Base-by-base conservation (phyloP, 768 basidiomycete genomes). In the Leccinum disarticulatum region DNA sequence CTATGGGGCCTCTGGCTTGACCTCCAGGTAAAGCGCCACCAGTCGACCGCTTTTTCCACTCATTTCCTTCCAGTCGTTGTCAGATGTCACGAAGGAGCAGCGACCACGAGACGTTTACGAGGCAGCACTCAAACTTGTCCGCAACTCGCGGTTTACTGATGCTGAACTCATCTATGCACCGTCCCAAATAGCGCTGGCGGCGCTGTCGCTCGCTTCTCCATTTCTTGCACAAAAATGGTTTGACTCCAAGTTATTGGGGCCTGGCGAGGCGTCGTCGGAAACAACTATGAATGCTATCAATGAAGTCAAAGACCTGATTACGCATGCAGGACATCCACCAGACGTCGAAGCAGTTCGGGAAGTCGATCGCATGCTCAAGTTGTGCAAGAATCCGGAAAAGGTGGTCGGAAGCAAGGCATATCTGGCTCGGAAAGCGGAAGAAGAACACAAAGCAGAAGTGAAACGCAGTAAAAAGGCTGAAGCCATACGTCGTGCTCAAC, bases 301-400 rank as follows among this genome's bases (percentile, higher is more conserved):
- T 13, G 69, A 75, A n/a, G 82, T 94, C 63, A 82, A 83, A 66
- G 63, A 66, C 11, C 69, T 89, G 65, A 86, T 92, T 31, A 73
- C 74, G 6, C 70, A 75, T 6, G 73, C 83, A 19, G 86, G 87
- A 15, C 79, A 80, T 19, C 81, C 83, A 27, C 86, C 93, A n/a
- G 81, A 91, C 59, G 80, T 96, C 13, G 93, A 93, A 60, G 79
- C 82, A 31, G 94, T 98, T 14, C 88, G 91, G 14, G 90, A 91
- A 68, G 88, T 98, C 7, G 97, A 99, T 72, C 83, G 88, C 69
- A 80, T 94, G 49, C 77, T 99, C 50, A 88, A 85, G 68, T 68
- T 89, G 38, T 98, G 96, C 79, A 92, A 94, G 71, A 98, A 99
- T 68, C 97, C 97, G 5, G 95, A 96, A 74, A 97, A 95, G 73